phyloP scores from a whole-genome alignment of 805 yeast species.

The Zygosaccharomyces bailii region DNA sequence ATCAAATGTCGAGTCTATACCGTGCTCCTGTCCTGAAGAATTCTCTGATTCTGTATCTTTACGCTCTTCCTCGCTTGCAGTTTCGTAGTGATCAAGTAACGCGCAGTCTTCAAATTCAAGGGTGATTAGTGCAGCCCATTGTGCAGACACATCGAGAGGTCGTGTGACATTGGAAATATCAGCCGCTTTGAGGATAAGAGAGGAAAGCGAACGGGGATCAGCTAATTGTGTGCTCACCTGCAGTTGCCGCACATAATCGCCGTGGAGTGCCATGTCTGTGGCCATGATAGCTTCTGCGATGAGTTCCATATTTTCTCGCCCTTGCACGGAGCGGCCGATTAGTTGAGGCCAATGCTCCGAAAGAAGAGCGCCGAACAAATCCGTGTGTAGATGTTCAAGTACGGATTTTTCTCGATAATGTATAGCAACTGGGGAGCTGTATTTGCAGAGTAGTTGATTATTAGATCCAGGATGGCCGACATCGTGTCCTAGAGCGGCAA shows the following conservation, averaged over 20 bases:
- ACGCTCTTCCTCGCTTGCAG: background rate
- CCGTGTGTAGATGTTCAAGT: slow-evolving; percentile 77
- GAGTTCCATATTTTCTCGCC: slow-evolving; percentile 14
- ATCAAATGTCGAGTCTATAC: slow-evolving; percentile 30
- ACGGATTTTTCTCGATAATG: slow-evolving; percentile 64
- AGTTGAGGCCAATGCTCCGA: slow-evolving; percentile 50
- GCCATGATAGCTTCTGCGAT: slow-evolving; percentile 49
- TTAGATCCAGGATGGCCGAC: slow-evolving; percentile 97
- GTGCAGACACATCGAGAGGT: slow-evolving; percentile 66
- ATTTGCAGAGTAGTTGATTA: slow-evolving; percentile 59
- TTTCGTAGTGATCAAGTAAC: slow-evolving; percentile 40
- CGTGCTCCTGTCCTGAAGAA: slow-evolving; percentile 1
- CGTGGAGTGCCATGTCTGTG: slow-evolving; percentile 93
- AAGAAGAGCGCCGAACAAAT: slow-evolving; percentile 54
- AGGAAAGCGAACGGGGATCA: slow-evolving; percentile 47
- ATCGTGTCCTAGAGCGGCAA: slow-evolving; percentile 93
- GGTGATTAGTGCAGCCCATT: slow-evolving; percentile 82
- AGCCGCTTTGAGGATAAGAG: slow-evolving; percentile 84
- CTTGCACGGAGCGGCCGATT: slow-evolving; percentile 14
- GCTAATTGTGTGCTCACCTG: slow-evolving; percentile 15
- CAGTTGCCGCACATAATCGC: slow-evolving; percentile 60
- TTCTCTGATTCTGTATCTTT: background rate
- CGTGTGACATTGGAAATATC: slow-evolving; percentile 93
- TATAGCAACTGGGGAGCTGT: slow-evolving; percentile 60
- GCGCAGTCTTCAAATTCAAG: slow-evolving; percentile 73